Base-by-base conservation (phyloP, 1,284 basidiomycete species). In the Malassezia pachydermatis region DNA sequence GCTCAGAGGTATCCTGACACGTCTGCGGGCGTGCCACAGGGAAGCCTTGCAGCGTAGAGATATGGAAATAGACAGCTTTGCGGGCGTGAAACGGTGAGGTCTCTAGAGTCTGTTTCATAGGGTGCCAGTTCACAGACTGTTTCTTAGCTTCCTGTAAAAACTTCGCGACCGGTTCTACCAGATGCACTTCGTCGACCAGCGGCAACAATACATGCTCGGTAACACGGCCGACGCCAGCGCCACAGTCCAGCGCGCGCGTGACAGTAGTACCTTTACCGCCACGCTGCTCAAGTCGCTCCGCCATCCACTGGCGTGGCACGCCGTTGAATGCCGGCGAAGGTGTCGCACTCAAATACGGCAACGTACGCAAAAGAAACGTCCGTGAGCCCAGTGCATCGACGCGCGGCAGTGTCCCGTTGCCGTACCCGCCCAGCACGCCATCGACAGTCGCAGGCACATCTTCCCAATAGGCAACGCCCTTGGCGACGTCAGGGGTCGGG, bases 171-270 rank as follows among this genome's bases (percentile, higher is more conserved):
- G 68, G 68, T 48, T 71, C 68, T 36, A 70, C 67, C 35, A 71
- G 51, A 36, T 70, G 65, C 6, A 71, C 68, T 33, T 68, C 58
- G 38, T 71, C 67, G 20, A 67, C 57, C 34, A 71, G 54, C n/a
- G 59, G 62, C 14, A 65, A 49, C 7, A 71, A 48, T 25, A 58
- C 61, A 54, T 66, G 58, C 37, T 62, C 52, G 5, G 62, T 63
- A 20, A 71, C 68, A n/a, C 68, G 45, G 4, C 68, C 68, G 5
- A 71, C 64, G 10, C 68, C 68, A 8, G 68, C 68, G 29, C 68
- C 68, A 41, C 61, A 65, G 39, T 71, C 68, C 19, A 71, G 57
- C 16, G 64, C 68, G 13, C 67, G 52, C 5, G 62, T 68, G 13
- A 52, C 43, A 3, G 58, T 59, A 27, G 45, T 55, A 2, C 65